These are phyloP conservation scores for Parachlorella kessleri DNA, from an alignment of 139 green algal species.

Conservation along the genomic window DNA sequence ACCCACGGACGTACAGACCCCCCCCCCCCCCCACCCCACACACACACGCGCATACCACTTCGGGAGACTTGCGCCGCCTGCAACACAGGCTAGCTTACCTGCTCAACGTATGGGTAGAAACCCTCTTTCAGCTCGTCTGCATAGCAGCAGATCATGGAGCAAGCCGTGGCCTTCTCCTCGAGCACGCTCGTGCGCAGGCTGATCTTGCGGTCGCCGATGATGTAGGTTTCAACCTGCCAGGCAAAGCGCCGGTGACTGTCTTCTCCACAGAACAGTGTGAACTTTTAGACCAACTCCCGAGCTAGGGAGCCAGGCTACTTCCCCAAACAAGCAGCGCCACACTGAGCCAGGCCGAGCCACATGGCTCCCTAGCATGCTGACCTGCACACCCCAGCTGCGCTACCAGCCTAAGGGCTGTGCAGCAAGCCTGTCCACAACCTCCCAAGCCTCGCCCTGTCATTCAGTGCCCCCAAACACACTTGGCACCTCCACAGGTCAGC, in stretches of 20 bases:
- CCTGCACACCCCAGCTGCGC: not conserved
- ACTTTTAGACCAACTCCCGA: no score
- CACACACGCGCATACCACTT: not conserved
- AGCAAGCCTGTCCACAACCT: no score
- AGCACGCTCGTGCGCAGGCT: slow-evolving; percentile 77
- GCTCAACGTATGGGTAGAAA: slow-evolving; percentile 92
- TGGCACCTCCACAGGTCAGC: no score
- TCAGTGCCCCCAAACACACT: no score
- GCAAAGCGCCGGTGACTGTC: not conserved
- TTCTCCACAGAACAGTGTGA: not conserved
- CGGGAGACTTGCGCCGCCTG: not conserved
- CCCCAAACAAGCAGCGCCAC: no score
- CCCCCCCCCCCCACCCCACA: not conserved
- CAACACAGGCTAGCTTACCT: slow-evolving; percentile 24
- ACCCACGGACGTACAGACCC: not conserved
- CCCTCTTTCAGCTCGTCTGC: slow-evolving; percentile 96
- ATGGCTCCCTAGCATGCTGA: no score
- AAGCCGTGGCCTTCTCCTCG: slow-evolving; percentile 98
- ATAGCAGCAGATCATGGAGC: slow-evolving; percentile 99
- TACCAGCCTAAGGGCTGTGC: no score
- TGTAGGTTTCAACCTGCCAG: slow-evolving; percentile 70
- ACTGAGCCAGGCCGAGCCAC: no score
- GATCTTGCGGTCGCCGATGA: slow-evolving; percentile 79
- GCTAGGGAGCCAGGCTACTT: no score
- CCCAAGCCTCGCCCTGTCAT: no score